phyloP scores from a whole-genome alignment of 2,329 filamentous ascomycete species.

The Beauveria brongniartii region DNA sequence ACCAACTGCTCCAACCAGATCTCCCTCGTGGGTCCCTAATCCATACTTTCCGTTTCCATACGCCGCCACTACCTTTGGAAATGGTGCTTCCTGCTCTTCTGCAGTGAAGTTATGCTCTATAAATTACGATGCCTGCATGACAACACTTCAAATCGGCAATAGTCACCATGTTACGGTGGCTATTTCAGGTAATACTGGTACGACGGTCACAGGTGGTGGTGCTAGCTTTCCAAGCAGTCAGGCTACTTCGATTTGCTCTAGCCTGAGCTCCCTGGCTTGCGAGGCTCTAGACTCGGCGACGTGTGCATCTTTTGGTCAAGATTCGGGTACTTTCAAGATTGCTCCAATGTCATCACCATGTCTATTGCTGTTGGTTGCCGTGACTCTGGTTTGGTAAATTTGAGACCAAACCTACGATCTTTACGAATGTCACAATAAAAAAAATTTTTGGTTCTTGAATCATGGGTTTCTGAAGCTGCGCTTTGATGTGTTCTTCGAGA shows the following conservation, averaged over 20 bases:
- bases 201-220: slow-evolving; percentile 39
- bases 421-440: not conserved
- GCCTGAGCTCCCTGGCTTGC: slow-evolving; percentile 46
- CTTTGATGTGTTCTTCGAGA: too few species aligned
- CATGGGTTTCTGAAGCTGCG: too few species aligned
- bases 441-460: not conserved
- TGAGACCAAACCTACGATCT: too few species aligned
- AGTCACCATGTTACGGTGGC: slow-evolving; percentile 47
- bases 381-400: not conserved
- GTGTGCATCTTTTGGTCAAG: slow-evolving; percentile 25
- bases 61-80: slow-evolving; percentile 42
- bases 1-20: slow-evolving; percentile 27
- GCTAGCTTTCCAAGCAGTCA: slow-evolving; percentile 35
- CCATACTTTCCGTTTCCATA: slow-evolving; percentile 53
- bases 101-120: slow-evolving; percentile 43
- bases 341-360: not conserved
- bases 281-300: slow-evolving; percentile 32
- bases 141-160: slow-evolving; percentile 34
- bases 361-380: not conserved
- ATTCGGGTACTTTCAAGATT: slow-evolving; percentile 5
- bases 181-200: slow-evolving; percentile 44
- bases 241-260: slow-evolving; percentile 48
- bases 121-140: slow-evolving; percentile 47
- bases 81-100: slow-evolving; percentile 42
- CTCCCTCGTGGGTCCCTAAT: slow-evolving; percentile 47